phyloP scores from a whole-genome alignment of 1,284 basidiomycete genomes.

The Leccinum subrobustum region DNA sequence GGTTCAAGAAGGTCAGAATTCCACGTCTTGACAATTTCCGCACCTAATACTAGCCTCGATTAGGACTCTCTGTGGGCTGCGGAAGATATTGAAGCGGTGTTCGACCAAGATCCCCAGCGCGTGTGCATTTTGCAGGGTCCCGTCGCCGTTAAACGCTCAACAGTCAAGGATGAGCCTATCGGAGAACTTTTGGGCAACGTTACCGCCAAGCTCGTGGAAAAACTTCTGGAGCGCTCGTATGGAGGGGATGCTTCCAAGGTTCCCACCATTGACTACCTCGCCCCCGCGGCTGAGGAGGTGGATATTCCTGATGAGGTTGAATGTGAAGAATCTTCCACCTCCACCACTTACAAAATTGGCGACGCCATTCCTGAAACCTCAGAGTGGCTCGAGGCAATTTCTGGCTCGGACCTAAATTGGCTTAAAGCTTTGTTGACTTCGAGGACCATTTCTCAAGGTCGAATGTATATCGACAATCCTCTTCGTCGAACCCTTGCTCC shows the following conservation, averaged over 20 bases:
- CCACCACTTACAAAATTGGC: conserved; percentile 60
- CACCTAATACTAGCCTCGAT: conserved; percentile 17
- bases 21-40: conserved; percentile 2
- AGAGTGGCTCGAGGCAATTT: conserved; percentile 85
- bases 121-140: conserved; percentile 98
- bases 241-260: conserved; percentile 76
- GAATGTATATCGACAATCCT: conserved; percentile 86
- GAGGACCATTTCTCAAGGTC: conserved; percentile 77
- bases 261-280: conserved; percentile 87
- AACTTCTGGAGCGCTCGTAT: conserved; percentile 83
- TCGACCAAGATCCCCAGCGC: conserved; percentile 97
- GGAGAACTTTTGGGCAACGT: conserved; percentile 90
- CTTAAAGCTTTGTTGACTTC: conserved; percentile 83
- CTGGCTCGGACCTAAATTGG: conserved; percentile 83
- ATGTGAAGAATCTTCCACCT: conserved; percentile 43
- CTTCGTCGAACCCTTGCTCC: conserved; percentile 86
- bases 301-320: conserved; percentile 48
- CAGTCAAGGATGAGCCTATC: conserved; percentile 90
- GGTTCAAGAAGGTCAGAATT: conserved; percentile 90
- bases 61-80: conserved; percentile 97
- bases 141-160: conserved; percentile 88
- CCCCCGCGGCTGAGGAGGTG: conserved; percentile 31
- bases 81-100: conserved; percentile 98
- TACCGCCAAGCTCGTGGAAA: conserved; percentile 74
- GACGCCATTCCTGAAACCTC: conserved; percentile 55